Evolutionary conservation across 371 early-diverging fungal genomes (phyloP).

Genomic region (Apophysomyces elegans): DNA sequence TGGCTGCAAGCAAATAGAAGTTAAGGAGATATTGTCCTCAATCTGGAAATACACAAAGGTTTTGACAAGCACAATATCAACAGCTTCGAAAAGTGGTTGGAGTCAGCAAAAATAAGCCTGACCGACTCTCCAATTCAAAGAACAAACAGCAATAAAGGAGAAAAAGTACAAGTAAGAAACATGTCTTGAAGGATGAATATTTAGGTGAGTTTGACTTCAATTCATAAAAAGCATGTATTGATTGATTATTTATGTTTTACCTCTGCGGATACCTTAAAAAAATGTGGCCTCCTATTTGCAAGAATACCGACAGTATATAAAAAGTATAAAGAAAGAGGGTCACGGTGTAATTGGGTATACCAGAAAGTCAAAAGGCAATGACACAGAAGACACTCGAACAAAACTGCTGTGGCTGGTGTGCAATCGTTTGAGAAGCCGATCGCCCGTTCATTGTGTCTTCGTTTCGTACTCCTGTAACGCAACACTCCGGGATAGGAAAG

Average conservation of each 20-base stretch:
- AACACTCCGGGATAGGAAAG: too few relatives aligned
- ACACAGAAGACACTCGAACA: conserved; percentile 25
- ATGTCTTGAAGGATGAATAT: conserved; percentile 28
- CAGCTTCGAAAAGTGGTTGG: conserved; percentile 26
- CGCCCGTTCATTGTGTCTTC: conserved; percentile 26
- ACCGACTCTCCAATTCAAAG: conserved; percentile 21
- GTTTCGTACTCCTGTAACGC: conserved; percentile 20
- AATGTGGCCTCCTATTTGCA: conserved; percentile 23
- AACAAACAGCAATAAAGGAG: conserved; percentile 17
- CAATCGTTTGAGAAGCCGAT: conserved; percentile 17
- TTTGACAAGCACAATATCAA: conserved; percentile 19
- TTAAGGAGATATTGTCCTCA: conserved; percentile 20
- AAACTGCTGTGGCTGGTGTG: conserved; percentile 25
- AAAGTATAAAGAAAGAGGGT: conserved; percentile 24
- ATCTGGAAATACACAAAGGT: conserved; percentile 16
- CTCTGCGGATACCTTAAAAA: conserved; percentile 23
- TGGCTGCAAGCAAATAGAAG: conserved; percentile 26
- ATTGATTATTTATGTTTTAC: conserved; percentile 25
- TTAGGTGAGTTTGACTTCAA: conserved; percentile 25
- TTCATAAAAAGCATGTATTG: conserved; percentile 24
- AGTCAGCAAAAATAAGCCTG: conserved; percentile 20
- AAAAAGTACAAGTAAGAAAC: conserved; percentile 29
- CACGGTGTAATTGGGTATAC: conserved; percentile 24
- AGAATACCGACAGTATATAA: conserved; percentile 25
- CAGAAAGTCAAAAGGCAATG: conserved; percentile 29